phyloP scores from a whole-genome alignment of 2,329 filamentous ascomycete genomes.

The Pseudogymnoascus sp. region DNA sequence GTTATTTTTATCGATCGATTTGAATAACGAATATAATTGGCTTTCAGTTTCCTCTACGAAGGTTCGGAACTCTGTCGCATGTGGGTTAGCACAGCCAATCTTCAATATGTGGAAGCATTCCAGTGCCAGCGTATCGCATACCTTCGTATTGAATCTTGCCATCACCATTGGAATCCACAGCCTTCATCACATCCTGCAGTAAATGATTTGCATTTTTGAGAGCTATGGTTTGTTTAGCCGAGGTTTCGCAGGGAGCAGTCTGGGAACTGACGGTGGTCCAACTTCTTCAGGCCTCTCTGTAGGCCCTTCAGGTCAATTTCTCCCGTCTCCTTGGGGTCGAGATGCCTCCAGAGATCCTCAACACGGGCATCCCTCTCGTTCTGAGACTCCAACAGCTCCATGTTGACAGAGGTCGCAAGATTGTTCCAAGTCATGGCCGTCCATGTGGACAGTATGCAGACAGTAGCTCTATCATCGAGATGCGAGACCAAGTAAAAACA shows the following conservation, averaged over 20 bases:
- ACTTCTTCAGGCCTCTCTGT: conserved; percentile 73
- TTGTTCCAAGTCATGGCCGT: conserved; percentile 1
- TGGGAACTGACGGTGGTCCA: conserved; percentile 73
- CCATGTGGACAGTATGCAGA: conserved; percentile 8
- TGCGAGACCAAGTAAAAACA: conserved; percentile 1
- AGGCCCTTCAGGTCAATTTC: conserved; percentile 78
- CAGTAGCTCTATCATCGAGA: conserved; percentile 7
- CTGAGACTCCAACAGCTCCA: conserved; percentile 66
- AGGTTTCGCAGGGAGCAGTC: conserved; percentile 9
- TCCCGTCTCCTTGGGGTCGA: conserved; percentile 69
- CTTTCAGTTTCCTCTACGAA: conserved; percentile 85
- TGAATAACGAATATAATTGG: conserved; percentile 74
- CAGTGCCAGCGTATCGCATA: conserved; percentile 35
- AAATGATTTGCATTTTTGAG: conserved; percentile 88
- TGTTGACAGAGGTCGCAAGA: conserved; percentile 13
- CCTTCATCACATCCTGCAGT: conserved; percentile 68
- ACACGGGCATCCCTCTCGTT: conserved; percentile 74
- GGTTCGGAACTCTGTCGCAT: conserved; percentile 65
- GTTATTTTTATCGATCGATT: conserved; percentile 74
- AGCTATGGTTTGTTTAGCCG: conserved; percentile 36
- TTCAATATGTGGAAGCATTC: neutral
- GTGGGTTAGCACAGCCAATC: neutral
- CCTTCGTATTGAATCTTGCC: conserved; percentile 87
- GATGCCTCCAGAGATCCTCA: conserved; percentile 71
- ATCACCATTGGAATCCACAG: conserved; percentile 80